These are phyloP conservation scores for Rhizophora mangle DNA, from an alignment of 345 rosid genomes.

Conservation along the genomic window DNA sequence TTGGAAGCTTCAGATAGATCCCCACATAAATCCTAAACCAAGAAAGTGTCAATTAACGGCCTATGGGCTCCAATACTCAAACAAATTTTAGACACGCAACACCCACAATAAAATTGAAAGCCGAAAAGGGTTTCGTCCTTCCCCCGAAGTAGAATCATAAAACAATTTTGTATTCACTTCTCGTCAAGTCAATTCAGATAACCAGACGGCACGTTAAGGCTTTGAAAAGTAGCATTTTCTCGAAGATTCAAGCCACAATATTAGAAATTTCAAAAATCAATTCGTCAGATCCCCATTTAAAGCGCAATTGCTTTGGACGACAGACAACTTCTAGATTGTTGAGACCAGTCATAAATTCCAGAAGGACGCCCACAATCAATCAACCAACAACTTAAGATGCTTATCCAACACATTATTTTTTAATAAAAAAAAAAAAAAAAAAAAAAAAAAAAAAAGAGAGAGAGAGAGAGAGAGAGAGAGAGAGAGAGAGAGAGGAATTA, in stretches of 20 bases:
- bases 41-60: too few species aligned
- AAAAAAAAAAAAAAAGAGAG: neutral
- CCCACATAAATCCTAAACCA: too few species aligned
- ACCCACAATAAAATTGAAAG: too few species aligned
- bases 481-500: neutral
- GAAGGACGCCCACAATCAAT: constrained; percentile 1
- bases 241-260: constrained; percentile 7
- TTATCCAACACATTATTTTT: neutral
- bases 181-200: neutral
- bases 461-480: neutral
- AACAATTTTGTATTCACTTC: neutral
- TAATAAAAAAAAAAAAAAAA: too few species aligned
- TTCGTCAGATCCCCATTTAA: constrained; percentile 12
- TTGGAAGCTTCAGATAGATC: too few species aligned
- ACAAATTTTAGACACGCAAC: too few species aligned
- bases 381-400: neutral
- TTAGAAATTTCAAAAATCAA: neutral
- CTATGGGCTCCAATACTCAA: too few species aligned
- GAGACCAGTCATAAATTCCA: constrained; percentile 1
- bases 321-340: neutral
- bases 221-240: constrained; percentile 4
- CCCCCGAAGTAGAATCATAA: too few species aligned
- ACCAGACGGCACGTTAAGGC: neutral
- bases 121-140: too few species aligned
- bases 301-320: neutral